phyloP scores from a whole-genome alignment of 257 asterid genomes.

The Solanum boliviense region DNA sequence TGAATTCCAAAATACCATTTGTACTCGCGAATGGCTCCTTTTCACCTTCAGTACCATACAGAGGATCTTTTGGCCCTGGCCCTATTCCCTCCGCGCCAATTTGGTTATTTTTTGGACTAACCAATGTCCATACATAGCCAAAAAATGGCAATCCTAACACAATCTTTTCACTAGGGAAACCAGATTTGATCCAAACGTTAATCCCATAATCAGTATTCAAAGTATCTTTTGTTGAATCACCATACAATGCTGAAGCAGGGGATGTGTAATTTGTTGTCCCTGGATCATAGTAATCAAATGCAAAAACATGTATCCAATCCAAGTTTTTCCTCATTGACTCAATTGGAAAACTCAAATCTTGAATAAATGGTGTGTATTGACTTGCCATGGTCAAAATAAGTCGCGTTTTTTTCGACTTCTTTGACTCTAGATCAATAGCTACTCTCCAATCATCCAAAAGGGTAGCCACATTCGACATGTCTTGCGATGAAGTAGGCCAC shows the following conservation, averaged over 20 bases:
- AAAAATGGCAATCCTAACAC: neutral
- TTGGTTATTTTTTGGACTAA: neutral
- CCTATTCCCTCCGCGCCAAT: neutral
- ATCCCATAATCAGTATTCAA: neutral
- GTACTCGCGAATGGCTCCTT: neutral
- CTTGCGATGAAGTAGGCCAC: neutral
- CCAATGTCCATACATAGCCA: slow-evolving; percentile 1
- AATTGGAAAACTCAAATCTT: neutral
- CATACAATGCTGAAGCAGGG: neutral
- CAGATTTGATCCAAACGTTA: neutral
- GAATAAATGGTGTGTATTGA: slow-evolving; percentile 2
- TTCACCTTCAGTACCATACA: neutral
- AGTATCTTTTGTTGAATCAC: neutral
- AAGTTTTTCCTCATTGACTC: slow-evolving; percentile 2
- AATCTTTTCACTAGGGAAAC: neutral
- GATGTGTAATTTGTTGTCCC: neutral
- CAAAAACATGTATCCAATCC: slow-evolving; percentile 10
- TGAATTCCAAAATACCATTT: neutral
- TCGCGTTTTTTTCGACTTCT: neutral
- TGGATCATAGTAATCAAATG: neutral
- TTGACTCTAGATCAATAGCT: slow-evolving; percentile 6
- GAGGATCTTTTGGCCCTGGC: neutral
- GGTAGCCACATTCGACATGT: neutral
- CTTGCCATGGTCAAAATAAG: slow-evolving; percentile 6
- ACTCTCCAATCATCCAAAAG: slow-evolving; percentile 11